These are phyloP conservation scores for Tuber brumale DNA, from an alignment of 495 filamentous ascomycete species.

Conservation along the genomic window DNA sequence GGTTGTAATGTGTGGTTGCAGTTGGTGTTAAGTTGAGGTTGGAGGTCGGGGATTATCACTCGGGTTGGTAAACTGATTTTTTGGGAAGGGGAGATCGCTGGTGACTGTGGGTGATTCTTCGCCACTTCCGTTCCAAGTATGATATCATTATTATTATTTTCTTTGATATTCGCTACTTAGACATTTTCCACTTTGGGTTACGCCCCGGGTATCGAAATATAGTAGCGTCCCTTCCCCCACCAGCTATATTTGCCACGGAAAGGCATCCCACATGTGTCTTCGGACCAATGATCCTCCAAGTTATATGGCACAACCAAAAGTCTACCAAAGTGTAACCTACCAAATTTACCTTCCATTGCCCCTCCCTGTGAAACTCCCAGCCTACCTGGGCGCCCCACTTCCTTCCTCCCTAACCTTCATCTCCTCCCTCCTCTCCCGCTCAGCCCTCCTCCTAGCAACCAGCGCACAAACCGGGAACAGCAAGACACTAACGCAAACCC, in stretches of 20 bases:
- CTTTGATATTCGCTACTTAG: not conserved
- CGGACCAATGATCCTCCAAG: not conserved
- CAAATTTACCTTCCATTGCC: not conserved
- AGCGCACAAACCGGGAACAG: constrained; percentile 59
- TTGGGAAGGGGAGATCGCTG: not conserved
- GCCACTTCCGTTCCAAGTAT: not conserved
- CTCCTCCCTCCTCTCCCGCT: constrained; percentile 42
- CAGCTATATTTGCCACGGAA: not conserved
- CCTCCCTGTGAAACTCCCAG: not conserved
- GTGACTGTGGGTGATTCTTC: not conserved
- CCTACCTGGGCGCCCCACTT: not conserved
- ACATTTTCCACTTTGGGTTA: not conserved
- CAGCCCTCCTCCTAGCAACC: constrained; percentile 55
- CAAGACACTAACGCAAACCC: constrained; percentile 52
- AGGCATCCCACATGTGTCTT: not conserved
- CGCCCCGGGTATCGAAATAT: not conserved
- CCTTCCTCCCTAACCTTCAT: not conserved
- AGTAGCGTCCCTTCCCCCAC: not conserved
- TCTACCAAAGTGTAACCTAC: not conserved
- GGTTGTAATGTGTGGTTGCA: not conserved
- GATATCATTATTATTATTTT: not conserved
- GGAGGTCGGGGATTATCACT: not conserved
- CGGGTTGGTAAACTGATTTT: not conserved
- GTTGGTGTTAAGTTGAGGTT: not conserved
- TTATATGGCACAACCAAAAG: not conserved